Evolutionary conservation across 2,329 filamentous ascomycete species (phyloP).

Genomic region (Paraconiothyrium sp.): DNA sequence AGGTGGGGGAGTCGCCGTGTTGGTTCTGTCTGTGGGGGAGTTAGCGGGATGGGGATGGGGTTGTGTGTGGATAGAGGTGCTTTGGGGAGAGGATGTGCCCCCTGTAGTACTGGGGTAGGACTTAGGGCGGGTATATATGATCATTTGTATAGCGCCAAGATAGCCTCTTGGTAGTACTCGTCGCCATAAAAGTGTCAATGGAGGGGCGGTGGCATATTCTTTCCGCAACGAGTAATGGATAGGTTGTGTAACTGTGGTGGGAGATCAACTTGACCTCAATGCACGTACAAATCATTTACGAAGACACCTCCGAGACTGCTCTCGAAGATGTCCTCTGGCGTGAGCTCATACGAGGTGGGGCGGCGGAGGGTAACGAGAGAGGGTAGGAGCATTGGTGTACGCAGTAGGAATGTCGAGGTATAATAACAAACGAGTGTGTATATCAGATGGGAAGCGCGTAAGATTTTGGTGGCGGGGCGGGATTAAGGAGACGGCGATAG

Average conservation of each 20-base stretch:
- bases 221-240: too few relatives aligned
- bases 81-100: too few relatives aligned
- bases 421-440: background rate
- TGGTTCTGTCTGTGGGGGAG: constrained; percentile 58
- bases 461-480: constrained; percentile 4
- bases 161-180: too few relatives aligned
- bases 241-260: fast-evolving
- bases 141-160: too few relatives aligned
- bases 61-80: too few relatives aligned
- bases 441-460: too few relatives aligned
- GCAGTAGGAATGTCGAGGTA: background rate
- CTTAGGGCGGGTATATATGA: too few relatives aligned
- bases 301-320: constrained; percentile 71
- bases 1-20: constrained; percentile 68
- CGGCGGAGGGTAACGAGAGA: constrained; percentile 41
- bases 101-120: too few relatives aligned
- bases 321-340: constrained; percentile 69
- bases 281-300: constrained; percentile 66
- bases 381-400: constrained; percentile 37
- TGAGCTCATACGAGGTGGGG: constrained; percentile 36
- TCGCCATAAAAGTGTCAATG: too few relatives aligned
- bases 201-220: too few relatives aligned
- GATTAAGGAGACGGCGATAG: constrained; percentile 1
- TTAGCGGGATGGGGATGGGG: background rate
- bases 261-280: too few relatives aligned